Base-by-base conservation (phyloP, 2,329 filamentous ascomycete genomes). In the Penicillium sp. region DNA sequence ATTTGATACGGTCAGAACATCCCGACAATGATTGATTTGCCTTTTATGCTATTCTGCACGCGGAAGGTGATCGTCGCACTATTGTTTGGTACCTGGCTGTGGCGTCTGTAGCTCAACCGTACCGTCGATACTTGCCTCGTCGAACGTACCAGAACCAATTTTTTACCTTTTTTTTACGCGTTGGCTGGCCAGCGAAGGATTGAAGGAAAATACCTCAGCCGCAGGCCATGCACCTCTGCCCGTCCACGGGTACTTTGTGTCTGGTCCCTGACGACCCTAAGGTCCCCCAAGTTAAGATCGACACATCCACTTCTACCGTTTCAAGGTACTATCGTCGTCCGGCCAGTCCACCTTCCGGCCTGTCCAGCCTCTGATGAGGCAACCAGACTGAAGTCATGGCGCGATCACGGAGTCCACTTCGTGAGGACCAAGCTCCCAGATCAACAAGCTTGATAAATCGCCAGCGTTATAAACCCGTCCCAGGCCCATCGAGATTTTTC, bases 21-120 rank as follows among this genome's bases (percentile, higher is more conserved):
- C 48, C 23, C 51, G 56, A 45, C 56, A 59, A 37, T 54, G 37
- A 47, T 29, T 12, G 46, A 19, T 38, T 23, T 37, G 46, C 15
- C n/a, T 48, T 33, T 48, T 25, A n/a, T 25, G 31, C 13, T 31
- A 54, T 23, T 13, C 51, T 58, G 51, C 56, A 63, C 38, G 51
- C 48, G 59, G 59, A 62, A 57, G 48, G 61, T 55, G 62, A 65
- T 65, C 63, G 51, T 56, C 63, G 25, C 49, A 12, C 40, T 56
- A 47, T 43, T 50, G 38, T 55, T 40, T 52, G 50, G 57, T 54
- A 33, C 46, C 54, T 45, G 50, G 37, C 6, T 54, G 61, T 46
- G 57, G 59, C 48, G 23, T 45, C 40, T 55, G 48, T 49, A 56
- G 38, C 48, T 29, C 42, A 63, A 58, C 54, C 56, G 47, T 53